A percentile compares a stretch with the other conserved stretches of the same genome.
phyloP scores from a whole-genome alignment of 331 rosid species.

The Malus hybrid region DNA sequence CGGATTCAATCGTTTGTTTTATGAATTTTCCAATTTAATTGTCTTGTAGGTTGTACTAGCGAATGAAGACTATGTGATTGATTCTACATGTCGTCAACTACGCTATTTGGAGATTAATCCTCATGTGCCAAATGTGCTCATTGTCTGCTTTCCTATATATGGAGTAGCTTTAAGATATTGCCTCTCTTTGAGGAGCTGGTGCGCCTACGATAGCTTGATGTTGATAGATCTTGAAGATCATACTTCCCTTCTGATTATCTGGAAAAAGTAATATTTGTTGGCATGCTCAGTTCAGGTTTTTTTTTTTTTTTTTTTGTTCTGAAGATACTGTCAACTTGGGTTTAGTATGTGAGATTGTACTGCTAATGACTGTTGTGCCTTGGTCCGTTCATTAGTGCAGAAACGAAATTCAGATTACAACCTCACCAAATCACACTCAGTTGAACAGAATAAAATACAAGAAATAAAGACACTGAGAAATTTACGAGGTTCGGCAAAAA shows the following conservation, averaged over 20 bases:
- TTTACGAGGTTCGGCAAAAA: too few relatives aligned
- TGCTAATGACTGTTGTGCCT: too few relatives aligned
- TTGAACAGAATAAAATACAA: too few relatives aligned
- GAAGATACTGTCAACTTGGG: too few relatives aligned
- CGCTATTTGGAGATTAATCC: slow-evolving; percentile 82
- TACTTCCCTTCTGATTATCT: slow-evolving; percentile 3
- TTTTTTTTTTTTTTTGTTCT: too few relatives aligned
- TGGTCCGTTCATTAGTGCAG: too few relatives aligned
- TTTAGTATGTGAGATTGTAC: too few relatives aligned
- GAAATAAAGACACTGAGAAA: too few relatives aligned
- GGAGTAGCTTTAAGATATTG: slow-evolving; percentile 86
- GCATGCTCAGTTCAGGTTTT: not conserved
- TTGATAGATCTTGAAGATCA: slow-evolving; percentile 1
- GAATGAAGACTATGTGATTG: slow-evolving; percentile 90
- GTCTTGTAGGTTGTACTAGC: slow-evolving; percentile 76
- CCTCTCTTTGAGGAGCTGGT: slow-evolving; percentile 93
- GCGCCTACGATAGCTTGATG: slow-evolving; percentile 16
- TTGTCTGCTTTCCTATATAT: slow-evolving; percentile 65
- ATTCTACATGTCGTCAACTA: slow-evolving; percentile 79
- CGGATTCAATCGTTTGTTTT: not conserved
- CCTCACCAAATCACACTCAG: too few relatives aligned
- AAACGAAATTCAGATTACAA: too few relatives aligned
- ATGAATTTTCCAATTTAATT: not conserved
- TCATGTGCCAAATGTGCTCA: slow-evolving; percentile 79
- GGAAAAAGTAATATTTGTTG: not conserved